These are phyloP conservation scores for Yamadazyma diddensiae DNA, from an alignment of 1,139 yeast genomes.

Conservation along the genomic window DNA sequence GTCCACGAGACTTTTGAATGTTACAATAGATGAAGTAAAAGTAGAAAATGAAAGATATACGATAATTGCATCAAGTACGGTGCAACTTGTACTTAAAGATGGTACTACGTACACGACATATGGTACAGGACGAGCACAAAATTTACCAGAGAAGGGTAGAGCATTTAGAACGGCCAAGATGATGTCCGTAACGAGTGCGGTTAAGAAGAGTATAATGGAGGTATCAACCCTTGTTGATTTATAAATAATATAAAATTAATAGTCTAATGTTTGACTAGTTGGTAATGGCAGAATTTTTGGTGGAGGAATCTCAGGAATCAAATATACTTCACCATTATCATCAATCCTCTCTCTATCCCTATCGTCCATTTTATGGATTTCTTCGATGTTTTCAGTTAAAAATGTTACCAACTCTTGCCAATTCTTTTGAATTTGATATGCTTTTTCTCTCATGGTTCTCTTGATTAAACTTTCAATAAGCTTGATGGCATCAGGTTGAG, in stretches of 20 bases:
- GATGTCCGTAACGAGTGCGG: conserved; percentile 51
- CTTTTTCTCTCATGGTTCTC: conserved; percentile 73
- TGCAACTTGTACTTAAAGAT: conserved; percentile 46
- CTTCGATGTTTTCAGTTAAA: conserved; percentile 58
- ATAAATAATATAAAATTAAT: conserved; percentile 19
- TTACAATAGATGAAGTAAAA: conserved; percentile 15
- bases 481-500: conserved; percentile 69
- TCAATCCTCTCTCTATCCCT: conserved; percentile 85
- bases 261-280: conserved; percentile 53
- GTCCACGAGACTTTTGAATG: conserved; percentile 47
- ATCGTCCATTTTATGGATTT: conserved; percentile 77
- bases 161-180: conserved; percentile 48
- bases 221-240: conserved; percentile 13
- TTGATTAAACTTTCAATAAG: conserved; percentile 76
- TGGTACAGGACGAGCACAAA: conserved; percentile 42
- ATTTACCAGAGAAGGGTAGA: conserved; percentile 30
- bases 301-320: conserved; percentile 67
- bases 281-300: conserved; percentile 65
- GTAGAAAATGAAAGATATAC: conserved; percentile 14
- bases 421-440: conserved; percentile 72
- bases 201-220: conserved; percentile 37
- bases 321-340: conserved; percentile 81
- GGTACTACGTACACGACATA: conserved; percentile 38
- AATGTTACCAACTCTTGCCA: conserved; percentile 57
- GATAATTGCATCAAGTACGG: conserved; percentile 22